Conservation (phyloP, 345 rosid genomes). For the Euphorbia peplus region DNA sequence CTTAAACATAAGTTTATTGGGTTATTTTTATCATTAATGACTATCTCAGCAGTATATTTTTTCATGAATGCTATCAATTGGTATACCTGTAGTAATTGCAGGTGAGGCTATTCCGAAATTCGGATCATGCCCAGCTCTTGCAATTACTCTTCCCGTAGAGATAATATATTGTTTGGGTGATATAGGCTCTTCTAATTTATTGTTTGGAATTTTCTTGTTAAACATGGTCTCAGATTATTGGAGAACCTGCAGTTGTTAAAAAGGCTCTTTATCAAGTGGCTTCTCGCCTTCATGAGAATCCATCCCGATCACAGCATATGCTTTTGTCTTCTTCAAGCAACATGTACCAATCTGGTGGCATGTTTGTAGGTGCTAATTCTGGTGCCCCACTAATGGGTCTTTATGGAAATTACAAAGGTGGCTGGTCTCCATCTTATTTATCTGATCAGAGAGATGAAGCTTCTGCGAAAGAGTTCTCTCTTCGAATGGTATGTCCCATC, state of each 20-base stretch:
- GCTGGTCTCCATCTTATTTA: conserved; percentile 25
- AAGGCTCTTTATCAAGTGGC: conserved; percentile 34
- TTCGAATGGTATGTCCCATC: conserved; percentile 30
- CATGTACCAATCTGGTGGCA: conserved; percentile 24
- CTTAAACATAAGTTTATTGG: not conserved
- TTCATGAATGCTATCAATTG: not conserved
- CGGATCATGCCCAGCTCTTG: too few relatives aligned
- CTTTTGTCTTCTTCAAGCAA: conserved; percentile 28
- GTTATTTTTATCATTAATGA: not conserved
- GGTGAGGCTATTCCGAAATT: too few relatives aligned
- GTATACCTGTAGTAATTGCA: too few relatives aligned
- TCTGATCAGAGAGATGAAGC: conserved; percentile 31
- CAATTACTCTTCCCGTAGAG: too few relatives aligned
- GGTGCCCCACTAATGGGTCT: conserved; percentile 24
- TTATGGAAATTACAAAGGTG: conserved; percentile 31
- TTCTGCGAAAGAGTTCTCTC: conserved; percentile 28
- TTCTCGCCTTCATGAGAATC: conserved; percentile 32
- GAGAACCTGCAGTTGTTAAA: conserved; percentile 29
- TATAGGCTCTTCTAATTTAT: not conserved
- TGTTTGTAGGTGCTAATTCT: conserved; percentile 24
- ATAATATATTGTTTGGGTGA: not conserved
- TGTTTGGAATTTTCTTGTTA: not conserved
- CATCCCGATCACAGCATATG: conserved; percentile 34
- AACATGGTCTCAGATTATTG: conserved; percentile 20
- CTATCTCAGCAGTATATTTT: not conserved